Evolutionary conservation across 75 land plant genomes (phyloP).

Genomic region (Cunninghamia lanceolata): DNA sequence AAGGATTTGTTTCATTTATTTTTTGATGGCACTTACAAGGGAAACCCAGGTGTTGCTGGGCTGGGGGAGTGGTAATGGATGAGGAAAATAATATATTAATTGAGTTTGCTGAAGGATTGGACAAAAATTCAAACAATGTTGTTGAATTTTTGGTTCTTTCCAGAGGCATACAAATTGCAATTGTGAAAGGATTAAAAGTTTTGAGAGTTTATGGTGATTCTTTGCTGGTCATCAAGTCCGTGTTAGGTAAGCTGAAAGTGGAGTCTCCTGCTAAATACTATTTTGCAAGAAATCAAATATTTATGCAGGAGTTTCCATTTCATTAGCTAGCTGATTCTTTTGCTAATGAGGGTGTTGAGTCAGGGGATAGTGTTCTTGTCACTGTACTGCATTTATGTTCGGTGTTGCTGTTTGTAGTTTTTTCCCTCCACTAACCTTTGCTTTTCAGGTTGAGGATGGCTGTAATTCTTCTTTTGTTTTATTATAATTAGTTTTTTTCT

Average conservation of each 20-base stretch:
- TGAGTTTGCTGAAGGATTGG: background rate
- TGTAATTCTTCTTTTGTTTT: too few species aligned
- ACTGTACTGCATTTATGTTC: too few species aligned
- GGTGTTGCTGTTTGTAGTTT: too few species aligned
- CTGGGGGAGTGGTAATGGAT: background rate
- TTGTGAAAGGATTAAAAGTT: background rate
- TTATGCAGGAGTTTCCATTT: background rate
- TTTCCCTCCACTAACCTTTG: too few species aligned
- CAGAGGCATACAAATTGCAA: background rate
- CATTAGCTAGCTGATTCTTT: background rate
- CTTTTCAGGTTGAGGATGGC: too few species aligned
- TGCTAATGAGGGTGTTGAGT: background rate
- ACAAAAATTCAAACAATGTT: background rate
- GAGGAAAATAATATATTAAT: background rate
- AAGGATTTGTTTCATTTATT: background rate
- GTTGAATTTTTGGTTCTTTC: background rate
- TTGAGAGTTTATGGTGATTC: background rate
- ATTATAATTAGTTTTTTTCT: too few species aligned
- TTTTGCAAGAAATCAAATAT: background rate
- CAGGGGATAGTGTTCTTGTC: background rate
- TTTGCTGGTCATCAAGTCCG: background rate
- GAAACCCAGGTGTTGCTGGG: background rate
- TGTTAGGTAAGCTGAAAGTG: background rate
- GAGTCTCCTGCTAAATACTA: background rate
- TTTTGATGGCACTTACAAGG: background rate